Evolutionary conservation across 371 early-diverging fungal genomes (phyloP), one percentile per base, ranked within the genome.

Genomic region (Batkoa obscura): DNA sequence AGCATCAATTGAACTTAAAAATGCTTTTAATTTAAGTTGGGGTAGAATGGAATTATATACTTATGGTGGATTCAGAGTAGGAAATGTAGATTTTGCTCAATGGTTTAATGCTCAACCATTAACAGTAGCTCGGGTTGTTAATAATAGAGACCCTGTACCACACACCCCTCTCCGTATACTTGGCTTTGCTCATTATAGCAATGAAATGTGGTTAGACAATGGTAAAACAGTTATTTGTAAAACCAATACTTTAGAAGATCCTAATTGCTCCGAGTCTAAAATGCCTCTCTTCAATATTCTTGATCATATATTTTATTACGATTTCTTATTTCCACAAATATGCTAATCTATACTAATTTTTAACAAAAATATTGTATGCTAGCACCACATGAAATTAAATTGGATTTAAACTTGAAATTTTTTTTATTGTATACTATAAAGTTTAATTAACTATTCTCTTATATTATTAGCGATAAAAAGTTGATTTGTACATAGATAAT

Each of bases 11-110:
- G 1, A 38, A 4, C 9, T 57, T 8, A 23, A 39, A 9, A 10
- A 37, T 4, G 38, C 6, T 31, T 39, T 30, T 2, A 12, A 13
- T 8, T 17, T 57, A 2, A 12, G 12, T 30, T 43, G 43, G 38
- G 9, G 9, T 2, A 9, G 34, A 35, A 49, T 57, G 5, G 12
- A 6, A 30, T 12, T 57, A 4, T 17, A 15, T 41, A 57, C 57
- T 23, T 57, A 49, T 41, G 57, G 49, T 31, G 31, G 36, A 32
- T 41, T 42, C 9, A 9, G 57, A 5, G 57, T 57, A 8, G 57
- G 57, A 8, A 57, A 57, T 41, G 4, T 17, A 3, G n/a, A 48
- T n/a, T 57, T 57, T 35, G 57, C 50, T 12, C 4, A 33, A 39
- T 51, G 37, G 34, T 37, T n/a, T 17, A 15, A 10, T 23, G 6